Percentiles rank a stretch among this genome's conserved stretches.
Evolutionary conservation across 164 flowering plant species (phyloP).

Genomic region (Vitis rupestris): DNA sequence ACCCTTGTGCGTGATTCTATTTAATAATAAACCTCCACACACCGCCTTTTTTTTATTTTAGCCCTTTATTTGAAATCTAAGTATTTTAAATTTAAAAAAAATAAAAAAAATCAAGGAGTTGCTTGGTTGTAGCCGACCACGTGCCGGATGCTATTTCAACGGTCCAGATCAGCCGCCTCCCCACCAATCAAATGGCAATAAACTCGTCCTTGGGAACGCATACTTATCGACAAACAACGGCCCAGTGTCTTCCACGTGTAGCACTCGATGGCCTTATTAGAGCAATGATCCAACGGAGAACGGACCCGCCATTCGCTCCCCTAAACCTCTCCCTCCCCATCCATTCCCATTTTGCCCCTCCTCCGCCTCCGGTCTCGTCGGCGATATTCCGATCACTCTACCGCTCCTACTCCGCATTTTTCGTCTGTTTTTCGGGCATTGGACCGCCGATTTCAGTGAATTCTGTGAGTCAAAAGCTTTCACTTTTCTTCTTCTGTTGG

Average conservation of each 20-base stretch:
- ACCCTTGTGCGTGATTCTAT: too few relatives aligned
- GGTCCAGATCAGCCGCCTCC: conserved; percentile 1
- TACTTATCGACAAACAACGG: conserved; percentile 29
- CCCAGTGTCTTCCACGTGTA: conserved; percentile 16
- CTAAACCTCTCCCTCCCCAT: conserved; percentile 1
- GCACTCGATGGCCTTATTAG: neutral
- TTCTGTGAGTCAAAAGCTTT: too few relatives aligned
- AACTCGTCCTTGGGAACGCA: neutral
- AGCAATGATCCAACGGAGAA: conserved; percentile 14
- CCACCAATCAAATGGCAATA: conserved; percentile 6
- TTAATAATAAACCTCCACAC: too few relatives aligned
- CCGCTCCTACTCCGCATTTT: too few relatives aligned
- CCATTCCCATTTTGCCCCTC: neutral
- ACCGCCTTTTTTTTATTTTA: too few relatives aligned
- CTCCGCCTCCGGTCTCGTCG: neutral
- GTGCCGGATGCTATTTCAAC: conserved; percentile 16
- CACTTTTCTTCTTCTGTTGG: too few relatives aligned
- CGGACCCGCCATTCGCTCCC: conserved; percentile 16
- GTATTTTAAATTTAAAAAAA: neutral
- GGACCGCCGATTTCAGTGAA: too few relatives aligned
- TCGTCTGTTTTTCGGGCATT: too few relatives aligned
- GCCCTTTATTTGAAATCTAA: too few relatives aligned
- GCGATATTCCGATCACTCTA: neutral
- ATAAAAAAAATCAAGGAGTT: neutral
- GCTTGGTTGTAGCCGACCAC: conserved; percentile 9